Conservation (phyloP, 2,329 filamentous ascomycete species). For the Fusarium tupiense region DNA sequence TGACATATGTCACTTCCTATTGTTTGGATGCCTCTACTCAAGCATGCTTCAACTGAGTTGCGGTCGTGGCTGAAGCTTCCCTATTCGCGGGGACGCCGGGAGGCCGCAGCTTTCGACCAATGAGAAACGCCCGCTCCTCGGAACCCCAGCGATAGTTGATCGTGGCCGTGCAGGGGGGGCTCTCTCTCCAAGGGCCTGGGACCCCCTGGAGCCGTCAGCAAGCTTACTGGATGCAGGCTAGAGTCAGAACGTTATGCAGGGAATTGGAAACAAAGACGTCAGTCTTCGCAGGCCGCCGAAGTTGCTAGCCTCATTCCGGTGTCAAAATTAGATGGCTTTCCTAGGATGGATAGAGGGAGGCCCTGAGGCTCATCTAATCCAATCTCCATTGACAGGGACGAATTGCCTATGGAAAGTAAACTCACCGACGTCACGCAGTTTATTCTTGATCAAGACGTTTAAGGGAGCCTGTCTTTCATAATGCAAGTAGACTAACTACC, state of each 20-base stretch:
- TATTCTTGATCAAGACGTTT: neutral
- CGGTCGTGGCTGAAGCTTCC: slow-evolving; percentile 40
- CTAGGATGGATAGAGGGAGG: neutral
- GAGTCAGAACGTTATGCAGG: slow-evolving; percentile 13
- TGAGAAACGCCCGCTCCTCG: slow-evolving; percentile 2
- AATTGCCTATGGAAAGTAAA: neutral
- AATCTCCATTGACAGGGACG: neutral
- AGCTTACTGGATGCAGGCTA: slow-evolving; percentile 34
- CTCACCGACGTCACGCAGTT: neutral
- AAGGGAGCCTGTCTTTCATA: slow-evolving; percentile 10
- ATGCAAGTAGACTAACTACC: neutral
- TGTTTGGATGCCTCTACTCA: slow-evolving; percentile 33
- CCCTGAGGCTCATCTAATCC: neutral
- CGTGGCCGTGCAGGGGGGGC: slow-evolving; percentile 36
- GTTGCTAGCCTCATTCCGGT: slow-evolving; percentile 20
- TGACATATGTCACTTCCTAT: neutral
- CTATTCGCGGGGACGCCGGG: slow-evolving; percentile 40
- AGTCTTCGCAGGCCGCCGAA: slow-evolving; percentile 23
- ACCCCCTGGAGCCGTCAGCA: slow-evolving; percentile 26
- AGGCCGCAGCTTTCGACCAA: slow-evolving; percentile 39
- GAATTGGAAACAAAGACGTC: slow-evolving; percentile 5
- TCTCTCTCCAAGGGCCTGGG: neutral
- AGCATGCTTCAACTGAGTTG: slow-evolving; percentile 24
- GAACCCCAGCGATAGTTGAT: slow-evolving; percentile 2
- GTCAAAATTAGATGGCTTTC: slow-evolving; percentile 27